A percentile compares a stretch with the other conserved stretches of the same genome.
Evolutionary conservation across 768 basidiomycete genomes (phyloP).

Genomic region (Infundibulicybe gibba): DNA sequence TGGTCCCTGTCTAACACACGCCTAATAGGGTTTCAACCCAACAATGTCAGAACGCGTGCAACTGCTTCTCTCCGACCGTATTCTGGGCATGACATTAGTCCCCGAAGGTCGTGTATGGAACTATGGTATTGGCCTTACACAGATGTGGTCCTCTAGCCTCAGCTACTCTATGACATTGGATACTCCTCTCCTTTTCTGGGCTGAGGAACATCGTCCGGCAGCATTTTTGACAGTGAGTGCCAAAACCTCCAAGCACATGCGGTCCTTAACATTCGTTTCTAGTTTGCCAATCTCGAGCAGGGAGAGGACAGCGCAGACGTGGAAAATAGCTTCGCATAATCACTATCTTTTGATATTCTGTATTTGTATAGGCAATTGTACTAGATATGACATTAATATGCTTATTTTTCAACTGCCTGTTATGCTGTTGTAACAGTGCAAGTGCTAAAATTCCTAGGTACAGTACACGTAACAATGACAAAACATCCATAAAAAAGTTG

Average conservation of each 20-base stretch:
- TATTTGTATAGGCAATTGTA: slow-evolving; percentile 8
- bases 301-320: slow-evolving; percentile 95
- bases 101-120: slow-evolving; percentile 97
- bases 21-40: slow-evolving; percentile 84
- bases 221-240: slow-evolving; percentile 84
- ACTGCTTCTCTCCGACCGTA: slow-evolving; percentile 89
- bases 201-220: slow-evolving; percentile 90
- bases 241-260: not conserved
- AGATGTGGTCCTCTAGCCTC: slow-evolving; percentile 82
- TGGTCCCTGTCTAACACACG: slow-evolving; percentile 4
- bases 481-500: too few species aligned
- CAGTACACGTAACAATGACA: too few species aligned
- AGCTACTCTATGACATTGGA: slow-evolving; percentile 84
- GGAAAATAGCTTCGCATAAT: slow-evolving; percentile 89
- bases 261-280: slow-evolving; percentile 6
- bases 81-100: slow-evolving; percentile 93
- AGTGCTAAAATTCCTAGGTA: not conserved
- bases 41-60: slow-evolving; percentile 97
- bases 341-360: slow-evolving; percentile 3
- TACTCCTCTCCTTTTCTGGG: slow-evolving; percentile 95
- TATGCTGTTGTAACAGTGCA: not conserved
- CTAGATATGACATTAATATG: slow-evolving; percentile 4
- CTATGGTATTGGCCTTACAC: slow-evolving; percentile 91
- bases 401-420: not conserved
- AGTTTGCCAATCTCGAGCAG: slow-evolving; percentile 89